phyloP scores from a whole-genome alignment of 371 early-diverging fungal species.

The Rhizomucor miehei region DNA sequence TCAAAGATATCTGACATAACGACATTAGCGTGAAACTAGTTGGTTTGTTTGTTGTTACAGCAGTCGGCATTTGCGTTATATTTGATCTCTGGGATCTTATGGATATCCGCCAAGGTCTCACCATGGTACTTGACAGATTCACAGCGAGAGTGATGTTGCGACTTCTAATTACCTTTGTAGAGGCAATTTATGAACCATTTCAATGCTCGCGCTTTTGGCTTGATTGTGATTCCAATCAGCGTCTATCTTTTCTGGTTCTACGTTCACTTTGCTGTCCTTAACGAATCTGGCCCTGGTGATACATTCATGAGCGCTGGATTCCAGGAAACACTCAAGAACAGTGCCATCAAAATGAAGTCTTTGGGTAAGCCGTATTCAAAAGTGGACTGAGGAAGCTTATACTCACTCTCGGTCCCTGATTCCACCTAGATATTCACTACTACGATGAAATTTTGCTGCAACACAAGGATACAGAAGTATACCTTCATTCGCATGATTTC shows the following conservation, averaged over 20 bases:
- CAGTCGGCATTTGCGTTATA: constrained; percentile 85
- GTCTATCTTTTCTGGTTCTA: constrained; percentile 79
- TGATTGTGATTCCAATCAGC: constrained; percentile 76
- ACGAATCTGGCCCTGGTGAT: constrained; percentile 90
- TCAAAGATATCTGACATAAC: background rate
- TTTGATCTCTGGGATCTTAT: constrained; percentile 90
- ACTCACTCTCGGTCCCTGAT: too few relatives aligned
- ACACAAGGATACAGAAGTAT: constrained; percentile 73
- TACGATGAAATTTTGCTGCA: constrained; percentile 77
- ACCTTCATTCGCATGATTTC: constrained; percentile 81
- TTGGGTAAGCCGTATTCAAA: constrained; percentile 22
- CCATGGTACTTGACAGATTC: constrained; percentile 49
- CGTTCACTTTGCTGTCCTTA: constrained; percentile 79
- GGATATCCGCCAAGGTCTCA: constrained; percentile 76
- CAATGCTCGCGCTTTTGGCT: constrained; percentile 59
- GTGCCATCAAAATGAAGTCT: constrained; percentile 59
- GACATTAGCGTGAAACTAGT: constrained; percentile 89
- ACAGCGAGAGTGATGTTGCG: background rate
- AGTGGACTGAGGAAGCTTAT: background rate
- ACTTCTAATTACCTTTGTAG: constrained; percentile 26
- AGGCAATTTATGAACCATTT: constrained; percentile 65
- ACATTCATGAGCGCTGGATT: constrained; percentile 88
- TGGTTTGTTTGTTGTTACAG: constrained; percentile 82
- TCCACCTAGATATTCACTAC: constrained; percentile 83
- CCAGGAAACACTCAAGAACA: constrained; percentile 86